Evolutionary conservation across 2,329 filamentous ascomycete species (phyloP).

Genomic region (Xylaria sp.): DNA sequence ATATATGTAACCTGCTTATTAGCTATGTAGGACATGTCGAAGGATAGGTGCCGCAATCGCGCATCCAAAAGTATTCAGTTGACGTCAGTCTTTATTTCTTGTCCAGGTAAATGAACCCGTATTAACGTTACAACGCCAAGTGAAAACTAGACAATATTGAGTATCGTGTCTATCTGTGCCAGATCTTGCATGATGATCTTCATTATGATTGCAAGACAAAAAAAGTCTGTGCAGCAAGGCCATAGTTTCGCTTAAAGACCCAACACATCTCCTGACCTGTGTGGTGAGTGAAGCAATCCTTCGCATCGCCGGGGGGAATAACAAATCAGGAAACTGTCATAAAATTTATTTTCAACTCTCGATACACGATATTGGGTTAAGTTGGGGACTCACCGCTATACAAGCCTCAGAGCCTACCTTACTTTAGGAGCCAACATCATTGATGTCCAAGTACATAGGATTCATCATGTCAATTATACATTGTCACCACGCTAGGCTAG

Average conservation of each 20-base stretch:
- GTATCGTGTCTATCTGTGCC: not conserved
- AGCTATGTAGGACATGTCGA: not conserved
- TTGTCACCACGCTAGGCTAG: not conserved
- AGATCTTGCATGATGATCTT: slow-evolving; percentile 4
- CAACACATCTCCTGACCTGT: not conserved
- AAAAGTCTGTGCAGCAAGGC: not conserved
- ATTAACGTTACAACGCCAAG: no score
- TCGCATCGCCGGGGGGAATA: not conserved
- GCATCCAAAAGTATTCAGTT: slow-evolving; percentile 16
- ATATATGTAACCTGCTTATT: not conserved
- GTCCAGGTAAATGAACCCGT: not conserved
- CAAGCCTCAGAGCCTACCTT: slow-evolving; percentile 18
- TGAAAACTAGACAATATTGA: not conserved
- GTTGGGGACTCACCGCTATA: slow-evolving; percentile 12
- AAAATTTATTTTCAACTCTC: not conserved
- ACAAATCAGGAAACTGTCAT: not conserved
- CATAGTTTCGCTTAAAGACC: not conserved
- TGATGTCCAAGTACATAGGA: not conserved
- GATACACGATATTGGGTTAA: not conserved
- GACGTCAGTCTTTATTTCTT: slow-evolving; percentile 1
- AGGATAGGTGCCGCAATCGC: slow-evolving; percentile 27
- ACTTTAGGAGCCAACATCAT: slow-evolving; percentile 7
- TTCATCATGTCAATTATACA: not conserved
- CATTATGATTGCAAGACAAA: not conserved
- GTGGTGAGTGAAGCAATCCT: not conserved